A percentile compares a stretch with the other conserved stretches of the same genome.
Conservation (phyloP, 768 basidiomycete genomes). For the Leccinum pellstonianum region DNA sequence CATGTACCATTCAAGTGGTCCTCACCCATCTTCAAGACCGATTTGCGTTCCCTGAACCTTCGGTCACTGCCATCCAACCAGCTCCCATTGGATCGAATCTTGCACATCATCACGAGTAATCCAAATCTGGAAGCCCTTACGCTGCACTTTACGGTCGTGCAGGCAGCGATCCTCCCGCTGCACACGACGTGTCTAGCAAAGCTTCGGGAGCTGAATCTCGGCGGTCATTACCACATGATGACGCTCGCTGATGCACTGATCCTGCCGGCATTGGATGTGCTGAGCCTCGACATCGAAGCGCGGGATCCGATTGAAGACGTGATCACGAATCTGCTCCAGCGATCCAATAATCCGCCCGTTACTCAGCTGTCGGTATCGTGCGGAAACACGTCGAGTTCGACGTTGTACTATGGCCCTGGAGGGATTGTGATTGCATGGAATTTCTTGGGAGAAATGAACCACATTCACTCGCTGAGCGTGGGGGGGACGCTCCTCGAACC, state of each 20-base stretch:
- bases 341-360: slow-evolving; percentile 58
- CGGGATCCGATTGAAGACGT: slow-evolving; percentile 75
- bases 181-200: slow-evolving; percentile 50
- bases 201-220: slow-evolving; percentile 55
- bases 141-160: slow-evolving; percentile 60
- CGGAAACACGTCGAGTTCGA: slow-evolving; percentile 36
- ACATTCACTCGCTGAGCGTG: slow-evolving; percentile 58
- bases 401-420: slow-evolving; percentile 58
- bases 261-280: slow-evolving; percentile 54
- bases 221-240: slow-evolving; percentile 65
- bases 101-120: slow-evolving; percentile 63
- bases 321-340: slow-evolving; percentile 57
- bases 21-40: slow-evolving; percentile 64
- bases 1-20: slow-evolving; percentile 78
- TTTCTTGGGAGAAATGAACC: slow-evolving; percentile 58
- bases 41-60: slow-evolving; percentile 57
- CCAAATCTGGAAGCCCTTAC: slow-evolving; percentile 54
- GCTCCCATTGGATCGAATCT: slow-evolving; percentile 64
- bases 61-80: slow-evolving; percentile 63
- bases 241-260: slow-evolving; percentile 60
- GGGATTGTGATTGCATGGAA: slow-evolving; percentile 65
- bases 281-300: slow-evolving; percentile 69
- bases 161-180: slow-evolving; percentile 63
- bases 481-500: slow-evolving; percentile 68
- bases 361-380: slow-evolving; percentile 64